These are phyloP conservation scores for Triangularia verruculosa DNA, from an alignment of 2,329 filamentous ascomycete species.

Conservation along the genomic window DNA sequence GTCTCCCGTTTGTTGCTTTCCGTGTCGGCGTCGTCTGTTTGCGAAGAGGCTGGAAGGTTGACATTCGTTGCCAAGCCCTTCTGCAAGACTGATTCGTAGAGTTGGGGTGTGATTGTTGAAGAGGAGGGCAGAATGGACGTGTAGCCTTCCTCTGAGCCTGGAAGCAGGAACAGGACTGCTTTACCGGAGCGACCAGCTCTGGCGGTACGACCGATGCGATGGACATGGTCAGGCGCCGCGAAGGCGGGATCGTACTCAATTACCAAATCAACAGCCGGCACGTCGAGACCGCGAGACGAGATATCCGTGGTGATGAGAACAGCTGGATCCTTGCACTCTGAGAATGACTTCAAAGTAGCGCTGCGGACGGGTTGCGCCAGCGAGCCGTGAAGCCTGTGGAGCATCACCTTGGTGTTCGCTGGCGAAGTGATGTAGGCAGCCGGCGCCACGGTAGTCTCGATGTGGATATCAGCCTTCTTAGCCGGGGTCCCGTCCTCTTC, in stretches of 20 bases:
- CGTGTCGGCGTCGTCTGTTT: conserved; percentile 40
- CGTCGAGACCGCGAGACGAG: conserved; percentile 88
- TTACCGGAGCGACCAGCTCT: conserved; percentile 86
- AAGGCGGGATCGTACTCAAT: conserved; percentile 97
- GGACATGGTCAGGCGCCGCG: conserved; percentile 86
- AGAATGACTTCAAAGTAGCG: conserved; percentile 78
- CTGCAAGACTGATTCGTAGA: conserved; percentile 57
- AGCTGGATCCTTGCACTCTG: conserved; percentile 67
- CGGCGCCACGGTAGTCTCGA: conserved; percentile 59
- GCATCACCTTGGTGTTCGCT: conserved; percentile 68
- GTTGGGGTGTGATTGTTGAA: conserved; percentile 47
- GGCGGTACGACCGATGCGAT: conserved; percentile 91
- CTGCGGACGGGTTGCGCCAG: conserved; percentile 85
- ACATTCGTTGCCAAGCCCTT: conserved; percentile 62
- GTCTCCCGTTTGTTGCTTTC: conserved; percentile 52
- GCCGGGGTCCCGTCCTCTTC: conserved; percentile 25
- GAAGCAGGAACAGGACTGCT: conserved; percentile 84
- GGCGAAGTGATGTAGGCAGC: conserved; percentile 71
- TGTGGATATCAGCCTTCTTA: conserved; percentile 27
- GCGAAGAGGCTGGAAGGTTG: conserved; percentile 53
- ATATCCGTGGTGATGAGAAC: conserved; percentile 94
- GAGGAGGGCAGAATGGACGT: conserved; percentile 64
- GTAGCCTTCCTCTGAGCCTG: conserved; percentile 90
- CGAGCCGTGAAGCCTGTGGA: conserved; percentile 90
- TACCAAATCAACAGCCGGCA: conserved; percentile 91